A percentile compares a stretch with the other conserved stretches of the same genome.
Conservation (phyloP, 2,329 filamentous ascomycete species). For the Verticillium albo-atrum region DNA sequence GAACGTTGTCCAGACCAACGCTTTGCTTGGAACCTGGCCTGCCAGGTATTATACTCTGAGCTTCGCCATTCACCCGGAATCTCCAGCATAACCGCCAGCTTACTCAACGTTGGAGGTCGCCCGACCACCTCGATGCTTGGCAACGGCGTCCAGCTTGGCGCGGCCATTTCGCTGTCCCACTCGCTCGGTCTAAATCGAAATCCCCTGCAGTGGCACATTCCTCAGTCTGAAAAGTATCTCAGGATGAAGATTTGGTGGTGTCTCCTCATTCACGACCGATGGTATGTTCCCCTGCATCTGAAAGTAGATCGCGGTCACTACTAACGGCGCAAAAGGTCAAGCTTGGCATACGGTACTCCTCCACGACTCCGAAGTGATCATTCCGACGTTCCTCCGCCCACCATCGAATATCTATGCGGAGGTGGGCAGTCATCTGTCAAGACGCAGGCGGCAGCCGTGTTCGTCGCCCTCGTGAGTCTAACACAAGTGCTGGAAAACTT, state of each 20-base stretch:
- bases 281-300: constrained; percentile 28
- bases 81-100: constrained; percentile 51
- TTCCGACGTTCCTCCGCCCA: constrained; percentile 43
- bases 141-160: constrained; percentile 46
- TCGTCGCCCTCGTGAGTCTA: constrained; percentile 8
- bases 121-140: constrained; percentile 57
- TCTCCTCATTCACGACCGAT: constrained; percentile 49
- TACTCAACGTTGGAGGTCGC: constrained; percentile 56
- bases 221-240: constrained; percentile 42
- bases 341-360: constrained; percentile 49
- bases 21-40: constrained; percentile 59
- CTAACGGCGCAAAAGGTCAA: constrained; percentile 31
- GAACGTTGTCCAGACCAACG: constrained; percentile 51
- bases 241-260: constrained; percentile 54
- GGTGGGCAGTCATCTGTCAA: constrained; percentile 3
- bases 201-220: constrained; percentile 48
- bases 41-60: constrained; percentile 55
- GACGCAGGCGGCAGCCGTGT: constrained; percentile 7
- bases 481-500: constrained; percentile 10
- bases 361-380: constrained; percentile 39
- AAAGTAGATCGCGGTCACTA: neutral
- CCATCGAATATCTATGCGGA: constrained; percentile 26
- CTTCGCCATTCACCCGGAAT: constrained; percentile 54
- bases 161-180: constrained; percentile 47
- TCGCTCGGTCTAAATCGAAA: constrained; percentile 51